Evolutionary conservation across 2,329 filamentous ascomycete genomes (phyloP), one percentile per base, ranked within the genome.

Genomic region (Zalaria obscura): DNA sequence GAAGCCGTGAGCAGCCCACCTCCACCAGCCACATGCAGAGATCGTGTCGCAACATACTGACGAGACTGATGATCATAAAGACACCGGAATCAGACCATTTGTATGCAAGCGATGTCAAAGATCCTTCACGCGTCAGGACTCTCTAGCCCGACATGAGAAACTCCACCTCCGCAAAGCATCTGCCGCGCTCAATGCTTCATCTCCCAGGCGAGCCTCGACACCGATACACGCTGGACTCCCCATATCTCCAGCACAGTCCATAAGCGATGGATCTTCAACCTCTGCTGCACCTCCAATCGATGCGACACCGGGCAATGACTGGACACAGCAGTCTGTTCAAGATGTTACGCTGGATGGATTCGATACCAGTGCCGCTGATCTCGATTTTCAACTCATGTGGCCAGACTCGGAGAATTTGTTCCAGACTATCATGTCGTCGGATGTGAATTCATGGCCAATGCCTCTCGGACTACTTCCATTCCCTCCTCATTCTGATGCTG

Each of bases 341-440:
- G 43, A 51, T 36, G 31, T 46, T 5, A 45, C 41, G 3, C 44
- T 57, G 41, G 50, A 58, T 3, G 47, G 54, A 45, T 43, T 47
- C 25, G 10, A 44, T 31, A 35, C 48, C 25, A 44, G 50, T 1
- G 47, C 7, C n/a, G 29, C 52, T 4, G 61, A 63, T 27, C 43
- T 63, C 4, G 62, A 66, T 42, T 65, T 64, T 38, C 53, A 59
- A 9, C 48, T 67, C 18, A 59, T 66, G 36, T 67, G 64, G 64
- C 64, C 64, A 7, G 64, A 67, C 45, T 63, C 64, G 2, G 64
- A 67, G 44, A 55, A 62, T 43, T 44, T 67, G 25, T 65, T 66
- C 33, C 64, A 67, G 43, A 63, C 55, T 47, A 52, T 67, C 38
- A 63, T 67, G 54, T 60, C 60, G n/a, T 54, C 56, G 0, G 63